phyloP scores from a whole-genome alignment of 345 rosid species.

The Rhodomyrtus tomentosa region DNA sequence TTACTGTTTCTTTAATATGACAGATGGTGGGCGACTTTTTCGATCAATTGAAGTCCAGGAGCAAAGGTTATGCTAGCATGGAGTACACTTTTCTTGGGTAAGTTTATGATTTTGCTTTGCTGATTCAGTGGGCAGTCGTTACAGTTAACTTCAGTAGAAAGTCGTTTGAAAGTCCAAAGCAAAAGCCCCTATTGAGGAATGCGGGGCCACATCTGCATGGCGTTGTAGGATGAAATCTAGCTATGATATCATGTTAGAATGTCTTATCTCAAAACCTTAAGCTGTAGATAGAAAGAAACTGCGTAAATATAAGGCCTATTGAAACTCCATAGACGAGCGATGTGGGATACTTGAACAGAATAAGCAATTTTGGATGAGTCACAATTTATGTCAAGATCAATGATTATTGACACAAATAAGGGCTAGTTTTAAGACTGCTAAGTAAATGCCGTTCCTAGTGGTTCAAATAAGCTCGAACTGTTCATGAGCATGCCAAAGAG shows the following conservation, averaged over 20 bases:
- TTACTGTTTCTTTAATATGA: constrained; percentile 7
- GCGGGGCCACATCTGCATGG: background rate
- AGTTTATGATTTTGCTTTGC: constrained; percentile 3
- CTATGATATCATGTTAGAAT: background rate
- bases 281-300: background rate
- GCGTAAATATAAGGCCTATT: background rate
- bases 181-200: background rate
- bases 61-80: constrained; percentile 99
- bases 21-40: constrained; percentile 99
- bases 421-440: background rate
- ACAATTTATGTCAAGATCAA: background rate
- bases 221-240: background rate
- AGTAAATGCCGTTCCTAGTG: background rate
- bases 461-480: background rate
- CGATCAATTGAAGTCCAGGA: constrained; percentile 89
- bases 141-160: background rate
- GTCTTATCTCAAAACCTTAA: background rate
- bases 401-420: background rate
- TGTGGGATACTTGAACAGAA: background rate
- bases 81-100: constrained; percentile 85
- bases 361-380: background rate
- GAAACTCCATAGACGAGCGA: background rate
- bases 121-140: background rate
- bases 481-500: background rate
- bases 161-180: background rate